Conservation (phyloP, 495 filamentous ascomycete genomes). For the Penicillium salamii region DNA sequence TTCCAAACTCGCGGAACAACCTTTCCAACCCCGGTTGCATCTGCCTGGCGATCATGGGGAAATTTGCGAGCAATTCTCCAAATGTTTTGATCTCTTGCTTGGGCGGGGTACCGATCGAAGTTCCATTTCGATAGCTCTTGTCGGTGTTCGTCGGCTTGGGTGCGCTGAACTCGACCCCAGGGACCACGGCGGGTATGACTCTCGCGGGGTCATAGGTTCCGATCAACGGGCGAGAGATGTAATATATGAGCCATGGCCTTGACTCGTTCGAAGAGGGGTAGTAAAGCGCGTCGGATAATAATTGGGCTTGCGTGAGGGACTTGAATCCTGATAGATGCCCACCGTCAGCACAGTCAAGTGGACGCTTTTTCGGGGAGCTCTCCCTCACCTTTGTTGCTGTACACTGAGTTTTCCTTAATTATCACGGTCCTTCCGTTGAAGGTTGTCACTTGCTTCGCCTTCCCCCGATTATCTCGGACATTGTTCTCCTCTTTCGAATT, state of each 20-base stretch:
- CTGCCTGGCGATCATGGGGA: slow-evolving; percentile 94
- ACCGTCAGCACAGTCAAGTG: slow-evolving; percentile 14
- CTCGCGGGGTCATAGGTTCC: slow-evolving; percentile 76
- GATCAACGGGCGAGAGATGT: slow-evolving; percentile 87
- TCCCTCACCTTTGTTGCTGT: slow-evolving; percentile 86
- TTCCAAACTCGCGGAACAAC: slow-evolving; percentile 84
- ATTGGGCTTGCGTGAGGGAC: slow-evolving; percentile 81
- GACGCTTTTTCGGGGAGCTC: not conserved
- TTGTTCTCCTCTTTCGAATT: slow-evolving; percentile 67
- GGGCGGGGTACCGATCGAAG: slow-evolving; percentile 42
- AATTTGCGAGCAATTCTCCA: slow-evolving; percentile 84
- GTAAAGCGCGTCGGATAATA: slow-evolving; percentile 83
- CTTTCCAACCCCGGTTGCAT: slow-evolving; percentile 92
- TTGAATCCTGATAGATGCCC: slow-evolving; percentile 69
- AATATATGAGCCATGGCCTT: slow-evolving; percentile 94
- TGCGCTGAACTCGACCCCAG: slow-evolving; percentile 33
- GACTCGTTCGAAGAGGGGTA: slow-evolving; percentile 80
- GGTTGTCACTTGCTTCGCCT: slow-evolving; percentile 89
- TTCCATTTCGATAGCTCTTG: slow-evolving; percentile 33
- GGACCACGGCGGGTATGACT: slow-evolving; percentile 58
- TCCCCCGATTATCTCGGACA: slow-evolving; percentile 85
- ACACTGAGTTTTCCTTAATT: slow-evolving; percentile 89
- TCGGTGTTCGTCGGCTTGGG: slow-evolving; percentile 20
- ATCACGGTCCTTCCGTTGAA: slow-evolving; percentile 91
- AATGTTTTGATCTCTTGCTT: slow-evolving; percentile 93